Evolutionary conservation across 2,329 filamentous ascomycete species (phyloP).

Genomic region (Penicillium sp.): DNA sequence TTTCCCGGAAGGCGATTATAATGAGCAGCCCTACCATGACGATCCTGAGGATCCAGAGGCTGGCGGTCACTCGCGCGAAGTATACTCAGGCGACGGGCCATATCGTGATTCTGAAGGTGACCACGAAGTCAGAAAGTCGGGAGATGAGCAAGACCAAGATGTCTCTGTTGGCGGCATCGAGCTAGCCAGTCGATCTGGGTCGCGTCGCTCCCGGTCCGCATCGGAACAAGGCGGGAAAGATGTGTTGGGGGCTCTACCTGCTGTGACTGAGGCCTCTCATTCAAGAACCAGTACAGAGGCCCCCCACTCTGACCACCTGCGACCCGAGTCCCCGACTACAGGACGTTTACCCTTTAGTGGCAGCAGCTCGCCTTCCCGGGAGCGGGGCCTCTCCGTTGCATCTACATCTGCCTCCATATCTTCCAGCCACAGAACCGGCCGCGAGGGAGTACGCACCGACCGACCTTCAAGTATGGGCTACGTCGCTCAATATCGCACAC

Average conservation of each 20-base stretch:
- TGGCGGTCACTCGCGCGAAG: constrained; percentile 24
- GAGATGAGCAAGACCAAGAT: constrained; percentile 48
- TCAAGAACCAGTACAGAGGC: constrained; percentile 9
- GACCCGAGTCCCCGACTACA: constrained; percentile 28
- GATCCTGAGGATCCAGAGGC: constrained; percentile 43
- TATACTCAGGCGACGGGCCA: constrained; percentile 22
- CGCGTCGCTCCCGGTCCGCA: constrained; percentile 53
- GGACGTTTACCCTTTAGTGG: constrained; percentile 46
- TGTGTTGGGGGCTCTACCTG: constrained; percentile 13
- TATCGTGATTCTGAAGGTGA: constrained; percentile 32
- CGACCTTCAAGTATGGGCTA: constrained; percentile 53
- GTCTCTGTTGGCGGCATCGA: constrained; percentile 62
- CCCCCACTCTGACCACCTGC: constrained; percentile 21
- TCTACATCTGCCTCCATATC: constrained; percentile 39
- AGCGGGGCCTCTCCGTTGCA: constrained; percentile 37
- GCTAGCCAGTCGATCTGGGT: constrained; percentile 63
- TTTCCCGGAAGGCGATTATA: constrained; percentile 56
- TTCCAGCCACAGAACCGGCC: constrained; percentile 35
- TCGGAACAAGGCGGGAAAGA: constrained; percentile 23
- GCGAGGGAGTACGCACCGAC: constrained; percentile 28
- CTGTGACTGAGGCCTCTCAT: constrained; percentile 22
- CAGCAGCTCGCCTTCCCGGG: constrained; percentile 36
- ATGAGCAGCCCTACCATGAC: constrained; percentile 67
- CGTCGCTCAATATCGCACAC: constrained; percentile 50
- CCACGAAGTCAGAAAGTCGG: constrained; percentile 10